Base-by-base conservation (phyloP, 257 asterid species). In the Vinca minor region DNA sequence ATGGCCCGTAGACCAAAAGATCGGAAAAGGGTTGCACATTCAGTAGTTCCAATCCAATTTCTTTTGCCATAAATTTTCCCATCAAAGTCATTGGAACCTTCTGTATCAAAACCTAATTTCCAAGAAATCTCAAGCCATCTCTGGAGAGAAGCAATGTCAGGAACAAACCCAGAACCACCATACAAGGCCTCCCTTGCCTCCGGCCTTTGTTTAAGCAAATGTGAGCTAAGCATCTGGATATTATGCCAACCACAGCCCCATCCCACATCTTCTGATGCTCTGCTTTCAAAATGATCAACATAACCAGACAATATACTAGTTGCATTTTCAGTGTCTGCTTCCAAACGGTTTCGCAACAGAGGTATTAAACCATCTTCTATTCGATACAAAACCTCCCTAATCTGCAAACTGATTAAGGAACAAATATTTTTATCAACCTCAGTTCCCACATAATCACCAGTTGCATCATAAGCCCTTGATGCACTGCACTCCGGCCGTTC, bases 221-320 rank as follows among this genome's bases (percentile, higher is more conserved):
- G 84, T 28, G 98, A 92, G 74, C 91, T 81, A 59, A 92, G 93
- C 96, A 92, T 82, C 82, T 92, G 98, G 73, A 92, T 89, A 75
- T 92, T 92, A 52, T 94, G 93, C 98, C 98, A 89, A 44, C 98
- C 98, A 63, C 98, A 88, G 10, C 98, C 98, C 98, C 98, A 92
- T 45, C 95, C 96, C 8, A 36, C 75, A 65, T 87, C 96, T 77
- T 75, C 86, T 1, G 79, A 78, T 41, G 67, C 71, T 23, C 52
- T 70, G 72, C 93, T 75, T 76, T 87, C 83, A 71, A 86, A 83
- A 77, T 89, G 98, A 78, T 88, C 98, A 18, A 89, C 77, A 52
- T 78, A 79, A 66, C 89, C 93, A 44, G 82, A 85, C 70, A 92
- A 72, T 55, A 83, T 67, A 66, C 85, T 83, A 25, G 70, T 56